Percentiles rank a stretch among this genome's conserved stretches.
phyloP scores from a whole-genome alignment of 345 rosid genomes.

The Populus simonii region DNA sequence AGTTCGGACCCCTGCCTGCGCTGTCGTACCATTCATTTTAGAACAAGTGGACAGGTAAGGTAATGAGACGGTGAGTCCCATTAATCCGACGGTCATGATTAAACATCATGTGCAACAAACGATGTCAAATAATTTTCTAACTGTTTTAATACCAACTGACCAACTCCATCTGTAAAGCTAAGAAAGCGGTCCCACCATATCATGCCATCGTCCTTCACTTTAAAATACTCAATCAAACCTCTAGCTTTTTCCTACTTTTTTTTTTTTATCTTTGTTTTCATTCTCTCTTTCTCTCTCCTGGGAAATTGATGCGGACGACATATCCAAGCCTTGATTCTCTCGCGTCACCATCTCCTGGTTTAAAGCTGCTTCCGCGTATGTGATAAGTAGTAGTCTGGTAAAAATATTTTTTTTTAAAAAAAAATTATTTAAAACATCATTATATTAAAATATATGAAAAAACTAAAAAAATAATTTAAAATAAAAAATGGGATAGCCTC shows the following conservation, averaged over 20 bases:
- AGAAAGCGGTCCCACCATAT: not conserved
- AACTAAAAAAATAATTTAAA: too few species aligned
- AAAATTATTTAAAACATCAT: too few species aligned
- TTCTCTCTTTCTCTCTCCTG: not conserved
- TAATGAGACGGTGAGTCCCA: not conserved
- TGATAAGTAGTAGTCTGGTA: too few species aligned
- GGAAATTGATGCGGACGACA: not conserved
- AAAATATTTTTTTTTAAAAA: too few species aligned
- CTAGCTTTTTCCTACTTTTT: not conserved
- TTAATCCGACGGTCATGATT: constrained; percentile 22
- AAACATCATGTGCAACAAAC: not conserved
- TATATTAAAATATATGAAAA: too few species aligned
- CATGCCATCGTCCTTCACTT: not conserved
- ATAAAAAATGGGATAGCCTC: too few species aligned
- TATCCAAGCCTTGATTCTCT: too few species aligned
- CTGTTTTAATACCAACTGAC: not conserved
- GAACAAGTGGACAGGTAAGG: too few species aligned
- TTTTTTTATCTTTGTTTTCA: not conserved
- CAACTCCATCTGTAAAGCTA: not conserved
- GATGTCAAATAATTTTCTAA: not conserved
- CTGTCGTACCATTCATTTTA: too few species aligned
- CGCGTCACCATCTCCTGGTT: too few species aligned
- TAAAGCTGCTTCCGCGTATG: too few species aligned
- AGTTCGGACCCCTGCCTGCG: too few species aligned
- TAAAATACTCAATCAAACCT: not conserved